phyloP scores from a whole-genome alignment of 139 green algal genomes.

The Tetradesmus obliquus region DNA sequence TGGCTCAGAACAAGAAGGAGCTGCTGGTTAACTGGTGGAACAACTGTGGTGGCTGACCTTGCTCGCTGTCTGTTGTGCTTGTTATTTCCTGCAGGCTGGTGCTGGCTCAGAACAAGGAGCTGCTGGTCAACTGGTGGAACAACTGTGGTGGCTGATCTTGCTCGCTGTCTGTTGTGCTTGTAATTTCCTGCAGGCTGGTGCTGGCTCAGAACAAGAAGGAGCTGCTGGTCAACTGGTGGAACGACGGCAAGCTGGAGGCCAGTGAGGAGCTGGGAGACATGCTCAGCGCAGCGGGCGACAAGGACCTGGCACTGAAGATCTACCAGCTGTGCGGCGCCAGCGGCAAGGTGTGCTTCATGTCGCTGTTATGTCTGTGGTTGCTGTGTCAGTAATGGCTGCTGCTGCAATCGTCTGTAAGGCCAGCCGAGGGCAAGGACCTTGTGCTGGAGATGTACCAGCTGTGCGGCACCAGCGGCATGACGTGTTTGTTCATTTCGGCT shows the following conservation, averaged over 20 bases:
- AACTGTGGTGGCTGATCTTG: no score
- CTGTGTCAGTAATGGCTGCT: not conserved
- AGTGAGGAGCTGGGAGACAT: constrained; percentile 98
- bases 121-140: not conserved
- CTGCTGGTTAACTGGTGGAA: constrained; percentile 97
- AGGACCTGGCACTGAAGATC: constrained; percentile 93
- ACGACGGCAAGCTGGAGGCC: constrained; percentile 94
- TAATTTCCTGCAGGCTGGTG: constrained; percentile 78
- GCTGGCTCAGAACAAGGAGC: not conserved
- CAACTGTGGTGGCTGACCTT: constrained; percentile 38
- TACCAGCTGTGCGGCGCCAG: constrained; percentile 87
- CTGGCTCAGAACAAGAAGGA: constrained; percentile 99
- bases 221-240: constrained; percentile 97
- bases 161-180: not conserved
- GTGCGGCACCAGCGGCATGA: constrained; percentile 74
- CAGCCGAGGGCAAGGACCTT: constrained; percentile 72
- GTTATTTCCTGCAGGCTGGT: not conserved
- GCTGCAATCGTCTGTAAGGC: not conserved
- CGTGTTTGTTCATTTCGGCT: not conserved
- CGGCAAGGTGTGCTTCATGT: constrained; percentile 63
- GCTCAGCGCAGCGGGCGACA: constrained; percentile 83
- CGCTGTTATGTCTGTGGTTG: not conserved
- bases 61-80: not conserved
- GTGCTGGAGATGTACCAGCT: constrained; percentile 90
- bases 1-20: constrained; percentile 99